A percentile compares a stretch with the other conserved stretches of the same genome.
Conservation (phyloP, 2,329 filamentous ascomycete genomes). For the Penicillium sp. region DNA sequence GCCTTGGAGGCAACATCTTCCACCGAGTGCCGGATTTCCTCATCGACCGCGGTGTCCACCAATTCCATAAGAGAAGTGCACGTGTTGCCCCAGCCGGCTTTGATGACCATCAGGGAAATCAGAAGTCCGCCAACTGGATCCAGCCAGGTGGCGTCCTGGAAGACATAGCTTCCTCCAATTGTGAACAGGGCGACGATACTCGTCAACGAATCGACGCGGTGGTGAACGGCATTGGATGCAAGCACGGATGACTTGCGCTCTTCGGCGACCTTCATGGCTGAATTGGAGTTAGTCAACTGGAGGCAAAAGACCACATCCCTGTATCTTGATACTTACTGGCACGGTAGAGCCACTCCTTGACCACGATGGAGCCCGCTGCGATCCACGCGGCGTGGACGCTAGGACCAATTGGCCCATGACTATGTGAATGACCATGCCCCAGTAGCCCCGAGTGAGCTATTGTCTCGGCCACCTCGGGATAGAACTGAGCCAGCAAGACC, state of each 20-base stretch:
- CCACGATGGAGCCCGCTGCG: conserved; percentile 77
- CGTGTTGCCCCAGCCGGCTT: conserved; percentile 84
- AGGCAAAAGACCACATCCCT: neutral
- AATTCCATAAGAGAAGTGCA: conserved; percentile 77
- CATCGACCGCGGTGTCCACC: conserved; percentile 83
- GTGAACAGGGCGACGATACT: conserved; percentile 87
- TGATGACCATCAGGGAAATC: conserved; percentile 90
- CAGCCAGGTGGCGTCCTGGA: conserved; percentile 82
- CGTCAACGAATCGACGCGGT: conserved; percentile 92
- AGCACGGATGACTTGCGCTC: conserved; percentile 94
- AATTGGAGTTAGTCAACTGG: conserved; percentile 10
- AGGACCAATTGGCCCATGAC: conserved; percentile 59
- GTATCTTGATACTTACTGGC: conserved; percentile 66
- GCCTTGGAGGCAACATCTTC: conserved; percentile 61
- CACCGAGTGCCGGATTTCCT: conserved; percentile 72
- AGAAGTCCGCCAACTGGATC: conserved; percentile 90
- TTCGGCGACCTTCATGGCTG: conserved; percentile 90
- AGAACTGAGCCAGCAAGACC: conserved; percentile 68
- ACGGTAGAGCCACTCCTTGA: conserved; percentile 97
- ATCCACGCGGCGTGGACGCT: conserved; percentile 95
- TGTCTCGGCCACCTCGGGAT: conserved; percentile 60
- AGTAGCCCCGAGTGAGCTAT: conserved; percentile 37
- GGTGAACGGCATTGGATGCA: conserved; percentile 92
- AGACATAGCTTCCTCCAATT: conserved; percentile 82
- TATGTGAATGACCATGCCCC: conserved; percentile 60